Conservation (phyloP, 148 eudicot species). For the Camellia sinensis region DNA sequence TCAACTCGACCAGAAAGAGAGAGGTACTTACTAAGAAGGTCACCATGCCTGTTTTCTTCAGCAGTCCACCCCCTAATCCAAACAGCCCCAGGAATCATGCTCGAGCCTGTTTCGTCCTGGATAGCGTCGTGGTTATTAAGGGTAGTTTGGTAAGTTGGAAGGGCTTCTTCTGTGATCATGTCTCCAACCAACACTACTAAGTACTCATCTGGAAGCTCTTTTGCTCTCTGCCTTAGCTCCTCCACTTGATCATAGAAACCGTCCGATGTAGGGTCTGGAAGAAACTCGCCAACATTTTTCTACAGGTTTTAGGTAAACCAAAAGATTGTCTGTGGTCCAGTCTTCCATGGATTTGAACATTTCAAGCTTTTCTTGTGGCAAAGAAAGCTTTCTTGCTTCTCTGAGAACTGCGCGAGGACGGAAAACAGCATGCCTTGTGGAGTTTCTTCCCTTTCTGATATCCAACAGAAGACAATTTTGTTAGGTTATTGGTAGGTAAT, state of each 20-base stretch:
- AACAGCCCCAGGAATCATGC: constrained; percentile 48
- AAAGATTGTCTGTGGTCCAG: constrained; percentile 44
- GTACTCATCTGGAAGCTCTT: constrained; percentile 53
- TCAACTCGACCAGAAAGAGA: constrained; percentile 59
- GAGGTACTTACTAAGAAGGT: constrained; percentile 53
- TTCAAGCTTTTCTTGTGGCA: constrained; percentile 56
- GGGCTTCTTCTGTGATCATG: constrained; percentile 68
- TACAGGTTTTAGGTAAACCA: constrained; percentile 43
- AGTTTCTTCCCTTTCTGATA: too few relatives aligned
- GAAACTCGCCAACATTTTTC: constrained; percentile 60
- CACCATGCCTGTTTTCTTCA: constrained; percentile 68
- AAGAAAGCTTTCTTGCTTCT: constrained; percentile 11
- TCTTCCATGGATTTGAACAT: constrained; percentile 47
- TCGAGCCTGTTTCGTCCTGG: constrained; percentile 56
- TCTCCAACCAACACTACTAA: constrained; percentile 55
- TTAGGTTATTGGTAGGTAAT: too few relatives aligned
- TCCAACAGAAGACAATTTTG: too few relatives aligned
- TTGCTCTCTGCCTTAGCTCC: constrained; percentile 44
- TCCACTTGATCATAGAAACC: constrained; percentile 43
- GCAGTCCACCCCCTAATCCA: constrained; percentile 71
- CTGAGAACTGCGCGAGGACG: too few relatives aligned
- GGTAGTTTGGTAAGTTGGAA: constrained; percentile 63
- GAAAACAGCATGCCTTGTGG: too few relatives aligned
- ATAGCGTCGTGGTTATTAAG: constrained; percentile 50
- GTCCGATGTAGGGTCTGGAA: constrained; percentile 50